Percentiles rank a stretch among this genome's conserved stretches.
These are phyloP conservation scores for Penicillium brasilianum DNA, from an alignment of 2,329 filamentous ascomycete species.

Conservation along the genomic window DNA sequence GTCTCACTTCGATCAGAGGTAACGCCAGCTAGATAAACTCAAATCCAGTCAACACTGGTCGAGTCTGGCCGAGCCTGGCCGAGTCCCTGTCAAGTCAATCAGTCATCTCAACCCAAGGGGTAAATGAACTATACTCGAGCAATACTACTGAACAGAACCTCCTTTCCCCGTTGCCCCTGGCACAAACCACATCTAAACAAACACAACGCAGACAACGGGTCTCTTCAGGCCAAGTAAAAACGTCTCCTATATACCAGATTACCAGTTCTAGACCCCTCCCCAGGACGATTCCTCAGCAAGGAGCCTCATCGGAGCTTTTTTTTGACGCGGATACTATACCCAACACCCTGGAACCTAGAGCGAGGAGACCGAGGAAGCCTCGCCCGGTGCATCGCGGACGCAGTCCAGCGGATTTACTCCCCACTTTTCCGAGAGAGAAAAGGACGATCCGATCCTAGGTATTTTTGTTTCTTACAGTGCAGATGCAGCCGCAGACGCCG, in stretches of 20 bases:
- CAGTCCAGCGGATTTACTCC: not conserved
- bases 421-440: conserved; percentile 13
- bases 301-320: conserved; percentile 24
- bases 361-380: conserved; percentile 17
- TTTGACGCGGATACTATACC: not conserved
- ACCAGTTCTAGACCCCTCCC: not conserved
- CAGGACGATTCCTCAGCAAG: not conserved
- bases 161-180: not conserved
- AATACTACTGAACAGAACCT: too few relatives aligned
- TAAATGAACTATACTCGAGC: not conserved
- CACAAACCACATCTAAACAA: conserved; percentile 2
- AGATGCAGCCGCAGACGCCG: not conserved
- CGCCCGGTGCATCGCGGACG: conserved; percentile 25
- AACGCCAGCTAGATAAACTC: not conserved
- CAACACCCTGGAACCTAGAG: not conserved
- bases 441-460: not conserved
- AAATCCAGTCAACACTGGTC: not conserved
- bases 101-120: not conserved
- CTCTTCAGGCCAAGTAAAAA: too few relatives aligned
- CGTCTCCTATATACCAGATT: not conserved
- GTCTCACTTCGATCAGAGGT: conserved; percentile 1
- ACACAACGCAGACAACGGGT: conserved; percentile 1
- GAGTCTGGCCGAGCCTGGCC: not conserved
- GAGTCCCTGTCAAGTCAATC: not conserved
- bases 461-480: not conserved